Conservation (phyloP, 108 stramenopile genomes). For the Nitzschia inconspicua region DNA sequence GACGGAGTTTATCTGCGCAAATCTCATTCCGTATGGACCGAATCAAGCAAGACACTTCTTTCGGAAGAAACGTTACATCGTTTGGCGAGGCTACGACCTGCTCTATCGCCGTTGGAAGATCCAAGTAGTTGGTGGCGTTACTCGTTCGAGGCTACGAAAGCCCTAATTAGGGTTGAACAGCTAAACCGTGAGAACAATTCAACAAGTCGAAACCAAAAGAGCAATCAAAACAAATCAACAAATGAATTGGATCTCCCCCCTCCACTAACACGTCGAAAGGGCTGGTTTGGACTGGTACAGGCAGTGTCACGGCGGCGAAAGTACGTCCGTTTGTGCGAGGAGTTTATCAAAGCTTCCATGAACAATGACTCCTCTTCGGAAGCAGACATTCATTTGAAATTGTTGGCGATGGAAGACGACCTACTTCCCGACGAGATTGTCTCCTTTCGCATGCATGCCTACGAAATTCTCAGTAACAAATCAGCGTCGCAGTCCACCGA, state of each 20-base stretch:
- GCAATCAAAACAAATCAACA: background rate
- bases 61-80: conserved; percentile 28
- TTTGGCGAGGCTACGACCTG: conserved; percentile 37
- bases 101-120: conserved; percentile 21
- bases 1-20: conserved; percentile 68
- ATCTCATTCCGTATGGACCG: conserved; percentile 45
- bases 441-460: conserved; percentile 56
- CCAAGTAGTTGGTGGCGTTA: conserved; percentile 65
- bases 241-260: background rate
- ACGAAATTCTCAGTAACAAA: background rate
- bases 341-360: conserved; percentile 11
- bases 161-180: too few species aligned
- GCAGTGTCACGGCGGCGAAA: conserved; percentile 29
- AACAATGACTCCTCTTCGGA: background rate
- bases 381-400: conserved; percentile 14
- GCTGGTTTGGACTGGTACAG: conserved; percentile 49
- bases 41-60: conserved; percentile 24
- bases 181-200: too few species aligned
- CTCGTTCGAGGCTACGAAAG: conserved; percentile 44
- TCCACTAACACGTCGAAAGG: conserved; percentile 19
- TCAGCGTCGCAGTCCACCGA: background rate
- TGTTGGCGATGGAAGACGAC: conserved; percentile 52
- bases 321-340: conserved; percentile 41
- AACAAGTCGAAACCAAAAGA: too few species aligned
- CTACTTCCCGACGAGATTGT: conserved; percentile 49